Percentiles rank a stretch among this genome's conserved stretches.
phyloP scores from a whole-genome alignment of 805 yeast genomes.

The Kazachstania viticola region DNA sequence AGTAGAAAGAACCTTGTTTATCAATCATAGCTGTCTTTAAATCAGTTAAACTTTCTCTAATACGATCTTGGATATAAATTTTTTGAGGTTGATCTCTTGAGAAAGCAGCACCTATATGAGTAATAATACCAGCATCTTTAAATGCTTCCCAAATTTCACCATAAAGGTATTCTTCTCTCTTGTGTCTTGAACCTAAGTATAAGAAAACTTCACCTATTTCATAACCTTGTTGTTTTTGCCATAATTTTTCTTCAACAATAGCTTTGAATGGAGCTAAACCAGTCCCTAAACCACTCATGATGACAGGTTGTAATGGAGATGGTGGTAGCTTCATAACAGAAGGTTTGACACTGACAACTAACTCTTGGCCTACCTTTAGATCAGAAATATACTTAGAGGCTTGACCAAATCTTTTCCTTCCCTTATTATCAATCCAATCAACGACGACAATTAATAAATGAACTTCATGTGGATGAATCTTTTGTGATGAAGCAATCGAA shows the following conservation, averaged over 20 bases:
- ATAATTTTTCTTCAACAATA: slow-evolving; percentile 85
- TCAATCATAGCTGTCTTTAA: slow-evolving; percentile 69
- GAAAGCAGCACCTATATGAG: slow-evolving; percentile 95
- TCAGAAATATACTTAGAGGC: slow-evolving; percentile 86
- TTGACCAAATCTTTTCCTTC: slow-evolving; percentile 84
- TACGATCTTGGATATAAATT: slow-evolving; percentile 89
- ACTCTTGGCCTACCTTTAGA: slow-evolving; percentile 65
- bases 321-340: slow-evolving; percentile 95
- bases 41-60: slow-evolving; percentile 60
- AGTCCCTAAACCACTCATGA: slow-evolving; percentile 96
- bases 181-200: slow-evolving; percentile 90
- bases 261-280: slow-evolving; percentile 98
- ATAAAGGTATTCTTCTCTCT: slow-evolving; percentile 86
- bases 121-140: slow-evolving; percentile 80
- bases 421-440: slow-evolving; percentile 83
- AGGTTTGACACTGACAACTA: slow-evolving; percentile 90
- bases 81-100: slow-evolving; percentile 94
- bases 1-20: slow-evolving; percentile 80
- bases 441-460: slow-evolving; percentile 90
- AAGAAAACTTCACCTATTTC: slow-evolving; percentile 83
- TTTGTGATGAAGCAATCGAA: slow-evolving; percentile 94
- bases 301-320: slow-evolving; percentile 73
- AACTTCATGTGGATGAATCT: slow-evolving; percentile 79
- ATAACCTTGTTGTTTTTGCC: slow-evolving; percentile 82
- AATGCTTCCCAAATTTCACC: slow-evolving; percentile 98